phyloP scores from a whole-genome alignment of 164 flowering plant genomes.

The Paratinospora sagittata region DNA sequence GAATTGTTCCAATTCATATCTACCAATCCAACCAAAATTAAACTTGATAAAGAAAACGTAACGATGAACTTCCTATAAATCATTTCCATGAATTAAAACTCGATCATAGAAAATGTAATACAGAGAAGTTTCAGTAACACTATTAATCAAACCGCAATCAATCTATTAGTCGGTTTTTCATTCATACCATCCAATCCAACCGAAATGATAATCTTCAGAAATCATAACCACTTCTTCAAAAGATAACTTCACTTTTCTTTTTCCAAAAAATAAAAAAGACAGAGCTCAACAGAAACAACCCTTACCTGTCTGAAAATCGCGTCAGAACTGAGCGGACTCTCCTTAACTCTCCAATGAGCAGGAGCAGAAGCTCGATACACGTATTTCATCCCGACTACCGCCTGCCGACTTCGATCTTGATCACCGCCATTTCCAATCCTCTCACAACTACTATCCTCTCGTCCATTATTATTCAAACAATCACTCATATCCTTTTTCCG shows the following conservation, averaged over 20 bases:
- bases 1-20: background rate
- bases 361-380: conserved; percentile 63
- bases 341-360: conserved; percentile 65
- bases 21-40: background rate
- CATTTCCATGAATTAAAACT: too few relatives aligned
- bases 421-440: conserved; percentile 3
- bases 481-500: background rate
- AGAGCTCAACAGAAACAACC: background rate
- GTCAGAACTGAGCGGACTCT: conserved; percentile 90
- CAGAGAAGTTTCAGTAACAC: background rate
- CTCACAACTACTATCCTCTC: conserved; percentile 10
- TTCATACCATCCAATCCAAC: background rate
- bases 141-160: background rate
- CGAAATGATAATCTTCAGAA: background rate
- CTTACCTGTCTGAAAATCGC: conserved; percentile 81
- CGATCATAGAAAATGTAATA: too few relatives aligned
- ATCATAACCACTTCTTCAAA: too few relatives aligned
- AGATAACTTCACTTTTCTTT: background rate
- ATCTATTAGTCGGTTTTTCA: background rate
- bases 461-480: conserved; percentile 7
- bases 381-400: conserved; percentile 23
- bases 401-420: background rate
- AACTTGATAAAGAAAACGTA: too few relatives aligned
- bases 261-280: background rate
- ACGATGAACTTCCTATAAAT: too few relatives aligned